Percentiles rank a stretch among this genome's conserved stretches.
Evolutionary conservation across 2,329 filamentous ascomycete species (phyloP).

Genomic region (Talaromyces sp.): DNA sequence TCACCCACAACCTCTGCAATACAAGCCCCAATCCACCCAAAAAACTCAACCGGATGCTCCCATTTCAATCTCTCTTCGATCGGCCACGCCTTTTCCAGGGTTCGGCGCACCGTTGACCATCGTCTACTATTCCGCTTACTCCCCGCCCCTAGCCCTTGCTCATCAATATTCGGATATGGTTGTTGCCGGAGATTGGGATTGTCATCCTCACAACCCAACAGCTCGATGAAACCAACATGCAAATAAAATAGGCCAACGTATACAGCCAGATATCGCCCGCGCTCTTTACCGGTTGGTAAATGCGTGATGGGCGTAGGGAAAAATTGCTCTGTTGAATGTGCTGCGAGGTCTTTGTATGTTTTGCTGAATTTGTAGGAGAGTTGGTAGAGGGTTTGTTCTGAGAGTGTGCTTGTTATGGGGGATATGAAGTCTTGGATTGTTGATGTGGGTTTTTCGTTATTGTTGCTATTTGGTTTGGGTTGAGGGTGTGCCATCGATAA

Average conservation of each 20-base stretch:
- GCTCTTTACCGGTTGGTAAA: slow-evolving; percentile 48
- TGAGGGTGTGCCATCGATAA: neutral
- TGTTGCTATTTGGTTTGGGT: neutral
- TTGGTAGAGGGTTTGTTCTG: slow-evolving; percentile 28
- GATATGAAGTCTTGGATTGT: slow-evolving; percentile 14
- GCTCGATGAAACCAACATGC: slow-evolving; percentile 51
- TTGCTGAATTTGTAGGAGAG: slow-evolving; percentile 37
- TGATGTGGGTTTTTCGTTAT: neutral
- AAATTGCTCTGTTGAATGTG: slow-evolving; percentile 40
- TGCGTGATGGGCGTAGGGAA: slow-evolving; percentile 42
- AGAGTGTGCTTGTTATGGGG: slow-evolving; percentile 5
- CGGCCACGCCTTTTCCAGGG: slow-evolving; percentile 68
- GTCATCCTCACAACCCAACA: slow-evolving; percentile 38
- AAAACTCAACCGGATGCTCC: slow-evolving; percentile 66
- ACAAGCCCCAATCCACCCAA: slow-evolving; percentile 70
- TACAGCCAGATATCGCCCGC: slow-evolving; percentile 52
- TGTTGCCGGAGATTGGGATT: neutral
- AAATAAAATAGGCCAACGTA: slow-evolving; percentile 53
- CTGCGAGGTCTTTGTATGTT: slow-evolving; percentile 35
- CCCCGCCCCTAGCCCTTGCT: neutral
- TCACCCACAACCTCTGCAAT: slow-evolving; percentile 68
- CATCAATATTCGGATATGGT: neutral
- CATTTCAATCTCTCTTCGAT: slow-evolving; percentile 70
- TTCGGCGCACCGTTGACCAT: slow-evolving; percentile 53
- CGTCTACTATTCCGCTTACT: slow-evolving; percentile 21